Evolutionary conservation across 371 early-diverging fungal species (phyloP), one percentile per base, ranked within the genome.

Genomic region (Actinomucor elegans): DNA sequence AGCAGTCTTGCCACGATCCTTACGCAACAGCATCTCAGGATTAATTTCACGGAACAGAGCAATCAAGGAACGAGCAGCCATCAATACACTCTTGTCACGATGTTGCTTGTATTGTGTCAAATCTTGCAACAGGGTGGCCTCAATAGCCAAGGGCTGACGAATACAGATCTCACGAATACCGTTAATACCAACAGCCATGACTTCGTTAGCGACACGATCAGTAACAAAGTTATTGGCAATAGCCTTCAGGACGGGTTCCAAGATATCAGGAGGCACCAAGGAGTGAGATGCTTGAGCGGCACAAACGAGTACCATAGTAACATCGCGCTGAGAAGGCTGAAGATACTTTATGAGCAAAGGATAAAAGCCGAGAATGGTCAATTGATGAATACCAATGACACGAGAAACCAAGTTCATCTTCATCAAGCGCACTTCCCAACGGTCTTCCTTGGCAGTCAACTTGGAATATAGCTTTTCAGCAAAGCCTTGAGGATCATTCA

Each of bases 401-500:
- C 98, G 88, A 23, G 95, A 89, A 10, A 94, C 86, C 48, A 98
- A 73, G 75, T 96, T 94, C 79, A 98, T 90, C 65, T 93, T 75
- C 76, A 89, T 73, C 52, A 98, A 65, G 35, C 93, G 87, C 23
- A 97, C 86, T 59, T 93, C 95, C 69, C 95, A 96, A 27, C 87
- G 85, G 61, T 78, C 79, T 32, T 89, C 89, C 36, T 86, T 87
- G 29, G 81, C 77, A 23, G 81, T 67, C 17, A 86, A 63, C 15
- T 77, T 75, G 1, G 91, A 80, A 66, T 94, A 94, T 20, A 97
- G 70, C 70, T 93, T 92, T 58, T 98, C 97, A 28, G 91, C 86
- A 68, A 95, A 94, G 14, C 87, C 91, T 80, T 97, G 97, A 31
- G 98, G 94, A 69, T 97, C 98, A 66, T 97, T 93, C 48, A 98